Evolutionary conservation across 129 eudicot genomes (phyloP), one percentile per base, ranked within the genome.

Genomic region (Calendula officinalis): DNA sequence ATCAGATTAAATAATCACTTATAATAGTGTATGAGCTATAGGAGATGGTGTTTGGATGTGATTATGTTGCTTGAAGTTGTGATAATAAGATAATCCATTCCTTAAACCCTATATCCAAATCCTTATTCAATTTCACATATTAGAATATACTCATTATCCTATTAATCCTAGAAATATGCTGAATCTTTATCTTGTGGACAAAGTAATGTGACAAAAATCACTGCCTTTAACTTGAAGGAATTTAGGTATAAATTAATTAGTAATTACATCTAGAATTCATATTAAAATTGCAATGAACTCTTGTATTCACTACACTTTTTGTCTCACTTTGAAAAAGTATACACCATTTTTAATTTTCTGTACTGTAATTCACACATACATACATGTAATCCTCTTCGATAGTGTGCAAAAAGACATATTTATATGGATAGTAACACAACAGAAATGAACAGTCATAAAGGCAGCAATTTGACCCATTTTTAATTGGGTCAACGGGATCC

Each of bases 401-500:
- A 22, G 2, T 22, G 30, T 22, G 30, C 30, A 22, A 22, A 39
- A 66, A 64, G 57, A 64, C 30, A 48, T 8, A 8, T 50, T 35
- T 45, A 32, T 35, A 13, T 13, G 4, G 5, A 39, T 56, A 40
- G 42, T 53, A 55, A 41, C 40, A 15, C 34, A 22, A 3, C 50
- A 17, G 54, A 53, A 53, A 7, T 27, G 10, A 42, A 44, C 67
- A 42, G 42, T 14, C 33, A 55, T 56, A 41, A 36, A 58, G 48
- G 33, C 60, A 35, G 17, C 60, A 57, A 17, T 32, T 27, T 59
- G 51, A 59, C 75, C 67, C 16, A 11, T 13, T 47, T 7, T 30
- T 42, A 14, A 27, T 36, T 5, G 34, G n/a, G 61, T 70, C 55
- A 62, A 51, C 53, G 17, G 55, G 55, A 61, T 52, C 62, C 55